Evolutionary conservation across 345 rosid genomes (phyloP).

Genomic region (Cardamine occulta): DNA sequence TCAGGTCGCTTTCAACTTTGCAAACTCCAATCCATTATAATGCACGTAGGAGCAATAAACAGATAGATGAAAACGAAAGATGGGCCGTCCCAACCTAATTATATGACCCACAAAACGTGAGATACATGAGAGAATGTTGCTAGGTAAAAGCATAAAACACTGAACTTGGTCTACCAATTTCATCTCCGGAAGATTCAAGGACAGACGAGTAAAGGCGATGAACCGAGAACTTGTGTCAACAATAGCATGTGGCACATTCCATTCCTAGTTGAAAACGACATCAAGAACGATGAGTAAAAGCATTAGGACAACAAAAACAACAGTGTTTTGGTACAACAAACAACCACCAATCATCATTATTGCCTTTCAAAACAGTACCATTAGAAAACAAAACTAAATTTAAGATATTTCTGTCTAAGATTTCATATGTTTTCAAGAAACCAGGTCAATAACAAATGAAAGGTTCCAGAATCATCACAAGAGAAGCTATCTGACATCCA

Average conservation of each 20-base stretch:
- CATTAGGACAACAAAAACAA: slow-evolving; percentile 24
- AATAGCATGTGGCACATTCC: slow-evolving; percentile 40
- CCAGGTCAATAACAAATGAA: background rate
- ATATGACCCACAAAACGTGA: slow-evolving; percentile 42
- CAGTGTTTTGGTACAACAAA: slow-evolving; percentile 36
- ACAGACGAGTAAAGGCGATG: slow-evolving; percentile 27
- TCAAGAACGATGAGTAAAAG: slow-evolving; percentile 1
- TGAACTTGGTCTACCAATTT: slow-evolving; percentile 42
- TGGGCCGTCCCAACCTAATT: slow-evolving; percentile 42
- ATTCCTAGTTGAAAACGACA: slow-evolving; percentile 28
- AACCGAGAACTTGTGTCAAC: slow-evolving; percentile 30
- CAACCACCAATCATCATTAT: slow-evolving; percentile 32
- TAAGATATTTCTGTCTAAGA: background rate
- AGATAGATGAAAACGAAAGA: slow-evolving; percentile 44
- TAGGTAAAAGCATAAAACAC: slow-evolving; percentile 29
- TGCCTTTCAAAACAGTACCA: slow-evolving; percentile 35
- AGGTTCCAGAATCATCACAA: slow-evolving; percentile 21
- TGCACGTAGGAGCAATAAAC: slow-evolving; percentile 43
- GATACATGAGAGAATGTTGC: slow-evolving; percentile 36
- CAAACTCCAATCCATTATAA: slow-evolving; percentile 32
- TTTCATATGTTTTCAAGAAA: slow-evolving; percentile 13
- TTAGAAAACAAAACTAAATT: slow-evolving; percentile 3
- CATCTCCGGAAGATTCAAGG: slow-evolving; percentile 32
- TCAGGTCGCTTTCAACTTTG: slow-evolving; percentile 44
- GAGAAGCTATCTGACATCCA: slow-evolving; percentile 13